Conservation (phyloP, 371 early-diverging fungal species). For the Zopfochytrium polystomum region DNA sequence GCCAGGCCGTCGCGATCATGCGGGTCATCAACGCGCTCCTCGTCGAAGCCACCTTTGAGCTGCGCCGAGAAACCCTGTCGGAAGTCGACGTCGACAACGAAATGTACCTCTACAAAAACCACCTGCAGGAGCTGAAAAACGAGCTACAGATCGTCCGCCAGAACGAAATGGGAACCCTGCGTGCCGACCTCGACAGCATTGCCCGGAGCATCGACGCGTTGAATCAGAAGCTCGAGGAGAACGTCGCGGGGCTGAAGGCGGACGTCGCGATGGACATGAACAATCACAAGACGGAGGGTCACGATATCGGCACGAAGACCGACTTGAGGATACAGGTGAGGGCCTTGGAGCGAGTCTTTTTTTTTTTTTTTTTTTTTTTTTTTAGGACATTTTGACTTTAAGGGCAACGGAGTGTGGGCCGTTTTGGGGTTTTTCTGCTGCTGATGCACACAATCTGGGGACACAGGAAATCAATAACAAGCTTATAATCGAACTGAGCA, state of each 20-base stretch:
- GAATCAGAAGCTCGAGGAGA: constrained; percentile 70
- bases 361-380: too few species aligned
- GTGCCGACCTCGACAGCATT: constrained; percentile 69
- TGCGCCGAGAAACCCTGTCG: constrained; percentile 23
- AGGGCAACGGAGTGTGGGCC: too few species aligned
- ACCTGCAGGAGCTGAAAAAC: constrained; percentile 71
- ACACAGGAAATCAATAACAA: constrained; percentile 82
- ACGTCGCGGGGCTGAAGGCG: constrained; percentile 71
- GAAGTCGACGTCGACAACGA: constrained; percentile 36
- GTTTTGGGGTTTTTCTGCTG: neutral
- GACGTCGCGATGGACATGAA: constrained; percentile 89
- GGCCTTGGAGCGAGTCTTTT: too few species aligned
- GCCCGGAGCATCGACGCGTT: constrained; percentile 76
- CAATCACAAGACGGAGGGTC: constrained; percentile 78
- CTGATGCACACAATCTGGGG: neutral
- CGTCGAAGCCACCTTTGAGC: constrained; percentile 35
- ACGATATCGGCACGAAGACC: constrained; percentile 72
- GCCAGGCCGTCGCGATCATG: constrained; percentile 73
- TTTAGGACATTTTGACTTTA: too few species aligned
- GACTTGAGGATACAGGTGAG: constrained; percentile 62
- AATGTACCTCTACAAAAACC: constrained; percentile 35
- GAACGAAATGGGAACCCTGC: constrained; percentile 77
- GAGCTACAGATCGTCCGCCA: constrained; percentile 82
- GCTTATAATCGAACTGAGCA: constrained; percentile 73
- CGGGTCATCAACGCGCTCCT: constrained; percentile 64